Percentiles rank a stretch among this genome's conserved stretches.
Conservation (phyloP, 1,139 yeast species). For the Taiozyma sp. region DNA sequence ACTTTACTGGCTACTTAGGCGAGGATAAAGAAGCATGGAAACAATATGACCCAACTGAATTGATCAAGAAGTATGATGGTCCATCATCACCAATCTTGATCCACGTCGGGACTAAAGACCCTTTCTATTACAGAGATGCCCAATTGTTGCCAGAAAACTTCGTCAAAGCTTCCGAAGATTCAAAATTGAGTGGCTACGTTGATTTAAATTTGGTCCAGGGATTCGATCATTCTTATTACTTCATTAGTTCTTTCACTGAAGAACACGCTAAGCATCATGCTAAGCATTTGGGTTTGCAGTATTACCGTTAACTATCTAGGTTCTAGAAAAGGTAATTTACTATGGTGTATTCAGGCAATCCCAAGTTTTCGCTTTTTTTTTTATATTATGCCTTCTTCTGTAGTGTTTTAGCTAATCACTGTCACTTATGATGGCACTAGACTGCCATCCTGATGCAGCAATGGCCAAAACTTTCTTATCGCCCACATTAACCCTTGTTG, state of each 20-base stretch:
- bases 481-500: constrained; percentile 33
- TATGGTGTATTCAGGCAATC: neutral
- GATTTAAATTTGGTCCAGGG: constrained; percentile 67
- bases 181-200: constrained; percentile 56
- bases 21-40: constrained; percentile 51
- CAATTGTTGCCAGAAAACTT: constrained; percentile 79
- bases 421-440: constrained; percentile 45
- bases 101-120: constrained; percentile 78
- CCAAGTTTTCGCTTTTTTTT: neutral
- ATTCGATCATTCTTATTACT: constrained; percentile 88
- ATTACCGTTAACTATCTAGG: constrained; percentile 10
- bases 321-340: neutral
- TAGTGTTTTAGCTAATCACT: neutral
- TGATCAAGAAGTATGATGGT: constrained; percentile 47
- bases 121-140: constrained; percentile 52
- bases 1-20: constrained; percentile 75
- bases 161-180: constrained; percentile 54
- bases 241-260: constrained; percentile 72
- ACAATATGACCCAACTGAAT: constrained; percentile 74
- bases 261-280: constrained; percentile 90
- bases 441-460: constrained; percentile 81
- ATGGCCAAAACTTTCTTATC: constrained; percentile 44
- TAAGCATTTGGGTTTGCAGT: constrained; percentile 53
- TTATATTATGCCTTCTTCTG: neutral
- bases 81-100: constrained; percentile 51